A percentile compares a stretch with the other conserved stretches of the same genome.
These are phyloP conservation scores for Cryptococcus sp. DNA, from an alignment of 1,284 basidiomycete genomes.

Conservation along the genomic window DNA sequence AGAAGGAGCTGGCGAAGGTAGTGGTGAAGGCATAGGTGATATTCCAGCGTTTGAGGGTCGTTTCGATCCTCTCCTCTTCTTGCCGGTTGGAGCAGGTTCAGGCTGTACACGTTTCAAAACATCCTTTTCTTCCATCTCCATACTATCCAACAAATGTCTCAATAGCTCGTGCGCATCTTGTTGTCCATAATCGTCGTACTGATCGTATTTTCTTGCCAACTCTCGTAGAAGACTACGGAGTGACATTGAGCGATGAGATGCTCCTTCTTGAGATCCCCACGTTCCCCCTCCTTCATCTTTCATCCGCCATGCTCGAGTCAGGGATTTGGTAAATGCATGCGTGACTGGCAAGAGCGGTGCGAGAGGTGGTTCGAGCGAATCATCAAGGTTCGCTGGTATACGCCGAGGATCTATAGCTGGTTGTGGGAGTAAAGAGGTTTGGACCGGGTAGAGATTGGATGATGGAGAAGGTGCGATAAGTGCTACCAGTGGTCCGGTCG, in stretches of 20 bases:
- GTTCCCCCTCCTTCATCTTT: slow-evolving; percentile 44
- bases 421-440: slow-evolving; percentile 22
- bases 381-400: slow-evolving; percentile 40
- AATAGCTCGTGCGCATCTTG: slow-evolving; percentile 94
- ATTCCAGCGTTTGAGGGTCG: slow-evolving; percentile 6
- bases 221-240: slow-evolving; percentile 59
- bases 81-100: slow-evolving; percentile 2
- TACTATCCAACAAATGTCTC: slow-evolving; percentile 81
- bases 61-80: background rate
- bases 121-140: slow-evolving; percentile 91
- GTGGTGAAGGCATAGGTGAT: slow-evolving; percentile 22
- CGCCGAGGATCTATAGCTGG: slow-evolving; percentile 21
- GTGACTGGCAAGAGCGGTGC: slow-evolving; percentile 42
- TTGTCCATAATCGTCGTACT: slow-evolving; percentile 75
- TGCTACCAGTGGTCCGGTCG: slow-evolving; percentile 33
- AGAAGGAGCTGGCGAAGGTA: slow-evolving; percentile 24
- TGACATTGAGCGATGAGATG: slow-evolving; percentile 27
- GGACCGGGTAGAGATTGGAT: slow-evolving; percentile 15
- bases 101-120: slow-evolving; percentile 53
- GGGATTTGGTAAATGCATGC: slow-evolving; percentile 34
- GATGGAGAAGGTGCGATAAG: slow-evolving; percentile 26
- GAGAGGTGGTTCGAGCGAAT: slow-evolving; percentile 41
- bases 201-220: slow-evolving; percentile 80
- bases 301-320: slow-evolving; percentile 41
- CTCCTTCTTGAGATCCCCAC: slow-evolving; percentile 24